Evolutionary conservation across 257 asterid species (phyloP).

Genomic region (Sherardia arvensis): DNA sequence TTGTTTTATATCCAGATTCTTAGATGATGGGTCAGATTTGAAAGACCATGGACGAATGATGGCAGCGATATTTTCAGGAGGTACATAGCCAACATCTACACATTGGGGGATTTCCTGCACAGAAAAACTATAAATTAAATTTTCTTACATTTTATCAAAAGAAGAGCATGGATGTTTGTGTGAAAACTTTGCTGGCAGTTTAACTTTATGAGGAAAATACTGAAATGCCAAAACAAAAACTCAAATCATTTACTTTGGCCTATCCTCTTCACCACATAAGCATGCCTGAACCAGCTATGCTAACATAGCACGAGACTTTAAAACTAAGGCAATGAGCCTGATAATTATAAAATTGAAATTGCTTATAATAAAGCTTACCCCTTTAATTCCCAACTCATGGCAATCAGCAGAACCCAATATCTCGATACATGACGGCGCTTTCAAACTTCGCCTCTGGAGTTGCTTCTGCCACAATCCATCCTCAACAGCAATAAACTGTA

Average conservation of each 20-base stretch:
- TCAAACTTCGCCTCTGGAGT: slow-evolving; percentile 25
- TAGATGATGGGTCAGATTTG: slow-evolving; percentile 11
- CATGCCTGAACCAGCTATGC: too few species aligned
- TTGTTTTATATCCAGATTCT: slow-evolving; percentile 40
- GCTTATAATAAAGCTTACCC: slow-evolving; percentile 41
- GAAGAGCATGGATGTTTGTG: not conserved
- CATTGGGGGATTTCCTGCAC: slow-evolving; percentile 38
- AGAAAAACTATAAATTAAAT: not conserved
- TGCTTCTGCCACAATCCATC: slow-evolving; percentile 36
- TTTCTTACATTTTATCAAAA: not conserved
- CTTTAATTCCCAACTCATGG: slow-evolving; percentile 36
- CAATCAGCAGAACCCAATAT: slow-evolving; percentile 27
- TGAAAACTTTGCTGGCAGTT: not conserved
- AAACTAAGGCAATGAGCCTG: not conserved
- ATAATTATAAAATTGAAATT: slow-evolving; percentile 1
- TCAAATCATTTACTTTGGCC: not conserved
- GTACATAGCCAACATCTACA: slow-evolving; percentile 41
- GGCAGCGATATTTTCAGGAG: slow-evolving; percentile 39
- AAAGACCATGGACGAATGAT: slow-evolving; percentile 52
- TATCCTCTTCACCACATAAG: not conserved
- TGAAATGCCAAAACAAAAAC: not conserved
- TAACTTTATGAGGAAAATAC: not conserved
- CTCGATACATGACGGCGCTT: slow-evolving; percentile 42
- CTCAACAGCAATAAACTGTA: slow-evolving; percentile 42
- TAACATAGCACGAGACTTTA: not conserved